A percentile compares a stretch with the other conserved stretches of the same genome.
phyloP scores from a whole-genome alignment of 371 early-diverging fungal genomes.

The Apophysomyces sp. region DNA sequence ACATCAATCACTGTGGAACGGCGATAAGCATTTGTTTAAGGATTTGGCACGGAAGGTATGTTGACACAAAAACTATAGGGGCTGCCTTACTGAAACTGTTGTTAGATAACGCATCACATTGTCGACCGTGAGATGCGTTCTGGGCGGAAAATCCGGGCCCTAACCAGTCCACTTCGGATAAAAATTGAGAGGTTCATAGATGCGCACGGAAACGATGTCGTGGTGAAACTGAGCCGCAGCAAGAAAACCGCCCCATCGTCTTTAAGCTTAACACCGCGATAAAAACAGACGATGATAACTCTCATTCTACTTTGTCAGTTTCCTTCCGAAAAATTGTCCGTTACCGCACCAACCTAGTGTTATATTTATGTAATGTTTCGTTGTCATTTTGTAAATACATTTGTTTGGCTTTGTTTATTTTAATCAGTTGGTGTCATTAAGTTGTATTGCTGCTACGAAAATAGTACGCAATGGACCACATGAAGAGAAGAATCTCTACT shows the following conservation, averaged over 20 bases:
- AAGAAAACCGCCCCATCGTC: not conserved
- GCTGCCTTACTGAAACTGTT: not conserved
- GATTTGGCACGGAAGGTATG: slow-evolving; percentile 40
- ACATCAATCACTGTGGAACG: slow-evolving; percentile 31
- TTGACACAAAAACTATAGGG: not conserved
- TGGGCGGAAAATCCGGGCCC: slow-evolving; percentile 22
- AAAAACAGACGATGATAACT: not conserved
- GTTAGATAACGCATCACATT: slow-evolving; percentile 42
- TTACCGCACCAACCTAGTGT: slow-evolving; percentile 1
- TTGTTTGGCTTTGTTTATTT: slow-evolving; percentile 2
- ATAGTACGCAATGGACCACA: too few species aligned
- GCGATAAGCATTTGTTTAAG: slow-evolving; percentile 38
- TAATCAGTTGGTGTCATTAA: too few species aligned
- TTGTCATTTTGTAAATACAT: not conserved
- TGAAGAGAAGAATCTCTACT: too few species aligned
- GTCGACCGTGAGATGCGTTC: slow-evolving; percentile 35
- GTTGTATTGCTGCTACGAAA: too few species aligned
- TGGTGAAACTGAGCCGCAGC: slow-evolving; percentile 10
- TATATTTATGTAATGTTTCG: slow-evolving; percentile 1
- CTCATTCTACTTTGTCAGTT: not conserved
- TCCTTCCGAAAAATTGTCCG: not conserved
- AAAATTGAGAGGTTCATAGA: slow-evolving; percentile 49
- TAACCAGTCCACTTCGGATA: slow-evolving; percentile 21
- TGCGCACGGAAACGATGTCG: slow-evolving; percentile 32
- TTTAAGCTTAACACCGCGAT: not conserved